phyloP scores from a whole-genome alignment of 306 rosid genomes.

The Fragaria vesca region DNA sequence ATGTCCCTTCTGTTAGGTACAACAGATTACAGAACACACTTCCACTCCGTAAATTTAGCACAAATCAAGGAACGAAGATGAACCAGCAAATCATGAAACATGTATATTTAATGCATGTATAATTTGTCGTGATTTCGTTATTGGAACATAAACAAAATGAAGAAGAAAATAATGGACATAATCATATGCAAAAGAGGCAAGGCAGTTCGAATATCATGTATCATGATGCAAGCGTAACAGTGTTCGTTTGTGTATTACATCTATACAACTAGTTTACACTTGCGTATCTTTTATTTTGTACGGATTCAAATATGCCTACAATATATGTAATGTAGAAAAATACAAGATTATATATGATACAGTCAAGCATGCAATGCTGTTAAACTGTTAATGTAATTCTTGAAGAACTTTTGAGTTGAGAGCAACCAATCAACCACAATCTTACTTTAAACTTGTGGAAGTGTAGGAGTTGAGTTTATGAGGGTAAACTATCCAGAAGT shows the following conservation, averaged over 20 bases:
- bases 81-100: not conserved
- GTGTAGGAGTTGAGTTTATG: not conserved
- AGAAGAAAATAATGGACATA: not conserved
- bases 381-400: not conserved
- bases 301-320: not conserved
- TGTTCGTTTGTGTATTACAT: not conserved
- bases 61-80: not conserved
- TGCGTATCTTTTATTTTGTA: not conserved
- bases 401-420: not conserved
- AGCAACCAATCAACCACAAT: not conserved
- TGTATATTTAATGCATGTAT: not conserved
- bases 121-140: not conserved
- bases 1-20: conserved; percentile 12
- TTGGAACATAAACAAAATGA: not conserved
- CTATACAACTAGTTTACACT: not conserved
- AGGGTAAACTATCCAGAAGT: conserved; percentile 10
- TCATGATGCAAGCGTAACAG: not conserved
- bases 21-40: not conserved
- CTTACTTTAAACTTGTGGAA: no score
- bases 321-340: not conserved
- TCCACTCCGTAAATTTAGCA: conserved; percentile 2
- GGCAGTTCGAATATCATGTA: not conserved
- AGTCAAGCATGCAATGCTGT: not conserved
- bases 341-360: not conserved
- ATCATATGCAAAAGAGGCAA: not conserved